phyloP scores from a whole-genome alignment of 2,329 filamentous ascomycete species.

The Aspergillus neotritici region DNA sequence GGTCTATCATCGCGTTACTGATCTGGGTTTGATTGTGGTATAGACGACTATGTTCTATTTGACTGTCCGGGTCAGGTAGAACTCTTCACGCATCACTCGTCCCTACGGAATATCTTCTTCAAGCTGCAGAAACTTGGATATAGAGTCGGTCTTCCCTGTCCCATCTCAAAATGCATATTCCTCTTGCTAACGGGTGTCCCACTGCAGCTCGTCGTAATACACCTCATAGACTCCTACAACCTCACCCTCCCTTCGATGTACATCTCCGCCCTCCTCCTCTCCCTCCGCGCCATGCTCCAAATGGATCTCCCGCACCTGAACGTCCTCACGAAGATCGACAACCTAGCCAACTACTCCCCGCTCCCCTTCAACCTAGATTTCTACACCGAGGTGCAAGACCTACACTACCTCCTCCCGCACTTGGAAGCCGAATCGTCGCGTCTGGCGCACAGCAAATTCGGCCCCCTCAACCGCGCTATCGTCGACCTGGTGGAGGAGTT shows the following conservation, averaged over 20 bases:
- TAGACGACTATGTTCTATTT: conserved; percentile 86
- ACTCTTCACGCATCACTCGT: conserved; percentile 91
- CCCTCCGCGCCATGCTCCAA: conserved; percentile 93
- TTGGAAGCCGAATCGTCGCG: conserved; percentile 72
- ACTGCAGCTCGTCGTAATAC: conserved; percentile 82
- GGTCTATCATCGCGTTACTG: no score
- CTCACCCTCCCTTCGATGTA: conserved; percentile 91
- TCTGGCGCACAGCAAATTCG: conserved; percentile 68
- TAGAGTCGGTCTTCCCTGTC: conserved; percentile 57
- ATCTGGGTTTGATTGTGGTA: not conserved
- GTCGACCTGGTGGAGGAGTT: conserved; percentile 84
- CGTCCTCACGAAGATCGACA: conserved; percentile 96
- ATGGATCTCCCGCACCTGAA: conserved; percentile 96
- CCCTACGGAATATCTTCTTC: conserved; percentile 85
- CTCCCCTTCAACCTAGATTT: conserved; percentile 94
- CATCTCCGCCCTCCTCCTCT: conserved; percentile 87
- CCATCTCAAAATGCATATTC: not conserved
- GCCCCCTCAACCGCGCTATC: conserved; percentile 77
- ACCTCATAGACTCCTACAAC: conserved; percentile 90
- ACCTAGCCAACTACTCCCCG: conserved; percentile 74
- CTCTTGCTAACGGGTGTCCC: conserved; percentile 5
- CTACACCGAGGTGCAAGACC: conserved; percentile 94
- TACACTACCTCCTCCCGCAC: conserved; percentile 74
- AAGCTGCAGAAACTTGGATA: conserved; percentile 86
- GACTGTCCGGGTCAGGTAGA: conserved; percentile 97